Evolutionary conservation across 2,329 filamentous ascomycete genomes (phyloP).

Genomic region (Phialemoniopsis sp.): DNA sequence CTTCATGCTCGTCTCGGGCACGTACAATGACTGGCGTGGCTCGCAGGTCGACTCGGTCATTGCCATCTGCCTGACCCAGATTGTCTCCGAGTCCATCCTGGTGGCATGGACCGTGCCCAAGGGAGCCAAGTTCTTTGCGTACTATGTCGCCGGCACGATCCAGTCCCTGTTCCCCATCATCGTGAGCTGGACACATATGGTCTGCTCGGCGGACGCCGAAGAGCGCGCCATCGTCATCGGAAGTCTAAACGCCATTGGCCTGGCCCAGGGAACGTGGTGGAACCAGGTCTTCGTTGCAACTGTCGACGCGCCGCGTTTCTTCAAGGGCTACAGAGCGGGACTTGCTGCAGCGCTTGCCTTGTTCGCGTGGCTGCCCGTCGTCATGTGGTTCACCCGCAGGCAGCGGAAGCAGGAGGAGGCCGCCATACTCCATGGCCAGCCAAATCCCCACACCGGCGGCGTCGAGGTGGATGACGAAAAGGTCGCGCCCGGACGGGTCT

Average conservation of each 20-base stretch:
- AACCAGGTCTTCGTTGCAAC: conserved; percentile 17
- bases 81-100: conserved; percentile 10
- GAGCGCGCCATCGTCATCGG: conserved; percentile 18
- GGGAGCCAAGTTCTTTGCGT: conserved; percentile 12
- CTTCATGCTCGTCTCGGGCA: conserved; percentile 15
- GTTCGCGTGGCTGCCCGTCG: conserved; percentile 16
- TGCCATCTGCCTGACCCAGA: conserved; percentile 11
- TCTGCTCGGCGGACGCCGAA: conserved; percentile 17
- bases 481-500: no score
- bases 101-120: conserved; percentile 11
- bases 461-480: no score
- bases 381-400: conserved; percentile 7
- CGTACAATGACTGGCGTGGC: conserved; percentile 12
- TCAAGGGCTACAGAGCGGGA: conserved; percentile 12
- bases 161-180: conserved; percentile 13
- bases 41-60: conserved; percentile 10
- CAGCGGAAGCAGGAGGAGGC: no score
- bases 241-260: conserved; percentile 14
- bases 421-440: no score
- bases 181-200: conserved; percentile 18
- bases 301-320: conserved; percentile 12
- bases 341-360: conserved; percentile 12
- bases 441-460: no score
- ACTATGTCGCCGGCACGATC: conserved; percentile 13
- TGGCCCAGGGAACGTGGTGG: conserved; percentile 14